Evolutionary conservation across 306 rosid genomes (phyloP).

Genomic region (Canavalia gladiata): DNA sequence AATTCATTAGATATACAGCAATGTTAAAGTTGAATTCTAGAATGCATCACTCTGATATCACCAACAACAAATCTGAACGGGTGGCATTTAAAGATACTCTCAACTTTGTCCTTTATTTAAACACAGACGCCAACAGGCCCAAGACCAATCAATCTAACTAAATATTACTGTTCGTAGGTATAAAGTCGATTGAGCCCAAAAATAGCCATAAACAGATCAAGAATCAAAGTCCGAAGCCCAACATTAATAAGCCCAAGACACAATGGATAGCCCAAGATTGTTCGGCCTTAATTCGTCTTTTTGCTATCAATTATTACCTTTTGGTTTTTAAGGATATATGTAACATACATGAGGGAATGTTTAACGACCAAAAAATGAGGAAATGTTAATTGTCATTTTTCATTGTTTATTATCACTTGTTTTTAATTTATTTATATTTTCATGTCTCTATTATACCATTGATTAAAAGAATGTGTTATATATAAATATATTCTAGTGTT

Average conservation of each 20-base stretch:
- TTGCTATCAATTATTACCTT: not conserved
- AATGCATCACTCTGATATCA: slow-evolving; percentile 8
- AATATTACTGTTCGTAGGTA: too few species aligned
- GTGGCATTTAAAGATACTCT: not conserved
- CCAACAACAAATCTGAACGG: not conserved
- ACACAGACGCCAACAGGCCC: not conserved
- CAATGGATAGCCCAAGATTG: not conserved
- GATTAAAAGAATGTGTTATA: too few species aligned
- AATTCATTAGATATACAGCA: too few species aligned
- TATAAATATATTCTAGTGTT: too few species aligned
- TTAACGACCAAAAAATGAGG: too few species aligned
- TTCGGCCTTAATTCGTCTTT: not conserved
- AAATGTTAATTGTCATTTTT: too few species aligned
- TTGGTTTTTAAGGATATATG: not conserved
- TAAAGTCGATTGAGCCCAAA: too few species aligned
- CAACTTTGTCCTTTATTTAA: not conserved
- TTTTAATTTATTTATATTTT: too few species aligned
- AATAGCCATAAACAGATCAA: not conserved
- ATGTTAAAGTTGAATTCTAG: not conserved
- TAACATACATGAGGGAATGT: not conserved
- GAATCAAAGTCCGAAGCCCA: not conserved
- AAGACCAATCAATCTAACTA: not conserved
- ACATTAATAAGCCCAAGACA: not conserved
- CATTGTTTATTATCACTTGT: too few species aligned
- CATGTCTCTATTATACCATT: too few species aligned